Evolutionary conservation across 2,329 filamentous ascomycete genomes (phyloP), one percentile per base, ranked within the genome.

Genomic region (Fonsecaea pugnacius): DNA sequence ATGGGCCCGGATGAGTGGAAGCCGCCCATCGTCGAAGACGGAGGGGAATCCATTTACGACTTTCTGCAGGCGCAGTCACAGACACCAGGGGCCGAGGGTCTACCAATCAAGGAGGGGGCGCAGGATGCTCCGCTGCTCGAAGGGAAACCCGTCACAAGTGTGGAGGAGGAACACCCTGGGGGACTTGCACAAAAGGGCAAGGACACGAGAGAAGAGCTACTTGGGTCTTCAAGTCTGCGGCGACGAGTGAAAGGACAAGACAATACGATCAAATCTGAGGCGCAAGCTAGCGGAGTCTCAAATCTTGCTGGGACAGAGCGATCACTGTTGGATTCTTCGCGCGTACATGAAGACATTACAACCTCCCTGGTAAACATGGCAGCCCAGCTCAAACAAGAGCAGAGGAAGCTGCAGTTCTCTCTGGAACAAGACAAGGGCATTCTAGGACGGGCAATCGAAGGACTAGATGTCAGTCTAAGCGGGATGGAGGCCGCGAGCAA

Each of bases 291-390:
- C 10, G 66, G 65, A n/a, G 68, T 65, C 40, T 70, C 85, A 9
- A 65, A 69, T 35, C 54, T 69, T 16, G 65, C 71, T 51, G 84
- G 85, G 16, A 83, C 86, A 0, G 92, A 96, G 78, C 84, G 87
- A 0, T 84, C 92, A 35, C 85, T 96, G 50, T 87, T 91, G 71
- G 85, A 90, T 72, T 87, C 96, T 73, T 89, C 91, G 59, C 82
- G 82, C 60, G 92, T 96, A 78, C 93, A 97, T 77, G 92, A 96
- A 75, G 81, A 84, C 36, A 84, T 98, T 2, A 94, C 93, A 0
- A 83, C 85, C 40, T 93, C 91, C 7, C 88, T 98, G n/a, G 82
- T 96, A 24, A 80, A 85, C 51, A 90, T 97, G 79, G 93, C 94
- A 0, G 81, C 85, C 24, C 85, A 70, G 40, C 59, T 72, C 33